Conservation (phyloP, 345 rosid species). For the Heritiera fomes region DNA sequence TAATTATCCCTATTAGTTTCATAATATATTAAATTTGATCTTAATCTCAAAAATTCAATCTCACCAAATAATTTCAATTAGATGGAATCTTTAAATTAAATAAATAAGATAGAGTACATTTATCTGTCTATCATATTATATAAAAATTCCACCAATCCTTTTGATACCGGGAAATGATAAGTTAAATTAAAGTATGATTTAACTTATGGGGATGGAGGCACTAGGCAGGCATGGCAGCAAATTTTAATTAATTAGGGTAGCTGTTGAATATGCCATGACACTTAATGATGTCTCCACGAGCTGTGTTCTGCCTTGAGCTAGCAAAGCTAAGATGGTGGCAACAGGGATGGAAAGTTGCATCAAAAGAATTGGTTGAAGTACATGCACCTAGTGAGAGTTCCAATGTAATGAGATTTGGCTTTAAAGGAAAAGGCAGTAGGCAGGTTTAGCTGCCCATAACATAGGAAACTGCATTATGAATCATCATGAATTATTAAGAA, state of each 20-base stretch:
- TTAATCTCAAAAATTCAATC: too few relatives aligned
- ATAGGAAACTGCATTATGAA: slow-evolving; percentile 22
- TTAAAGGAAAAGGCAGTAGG: not conserved
- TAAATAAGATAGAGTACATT: not conserved
- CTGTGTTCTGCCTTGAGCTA: slow-evolving; percentile 5
- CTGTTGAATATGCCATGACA: not conserved
- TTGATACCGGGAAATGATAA: not conserved
- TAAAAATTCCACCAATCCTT: not conserved
- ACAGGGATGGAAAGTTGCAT: not conserved
- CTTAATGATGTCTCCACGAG: slow-evolving; percentile 9
- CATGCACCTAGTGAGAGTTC: slow-evolving; percentile 27
- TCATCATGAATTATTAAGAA: not conserved
- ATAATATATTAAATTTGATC: too few relatives aligned
- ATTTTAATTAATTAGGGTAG: not conserved
- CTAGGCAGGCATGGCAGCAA: not conserved
- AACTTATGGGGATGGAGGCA: too few relatives aligned
- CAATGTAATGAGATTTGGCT: slow-evolving; percentile 33
- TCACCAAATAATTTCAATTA: not conserved
- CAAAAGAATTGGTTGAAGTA: not conserved
- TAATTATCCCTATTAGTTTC: too few relatives aligned
- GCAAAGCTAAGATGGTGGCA: not conserved
- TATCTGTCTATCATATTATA: not conserved
- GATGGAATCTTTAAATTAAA: not conserved
- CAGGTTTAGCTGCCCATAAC: not conserved
- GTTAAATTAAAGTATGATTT: not conserved